Base-by-base conservation (phyloP, 306 rosid genomes). In the Astragalus glycyphyllos region DNA sequence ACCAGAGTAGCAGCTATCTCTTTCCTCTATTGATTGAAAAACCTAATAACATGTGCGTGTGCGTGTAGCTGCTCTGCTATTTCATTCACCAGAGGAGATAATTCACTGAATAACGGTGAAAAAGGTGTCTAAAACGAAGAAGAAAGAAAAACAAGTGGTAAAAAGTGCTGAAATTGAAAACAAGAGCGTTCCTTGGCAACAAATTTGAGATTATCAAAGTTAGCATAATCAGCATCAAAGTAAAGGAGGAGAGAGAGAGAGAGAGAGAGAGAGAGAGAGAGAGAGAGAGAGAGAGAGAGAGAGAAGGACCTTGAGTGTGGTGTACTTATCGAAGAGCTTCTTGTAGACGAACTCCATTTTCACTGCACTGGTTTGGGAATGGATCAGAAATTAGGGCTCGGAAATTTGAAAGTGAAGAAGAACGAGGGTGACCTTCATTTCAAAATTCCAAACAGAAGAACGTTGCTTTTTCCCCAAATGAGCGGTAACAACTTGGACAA, bases 271-370 rank as follows among this genome's bases (percentile, higher is more conserved):
- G 20, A 53, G 14, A 20, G 41, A 54, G 42, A 6, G 67, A 61
- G 8, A 1, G 37, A 41, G n/a, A 61, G 6, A 10, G 45, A 9
- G 8, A 20, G 32, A 6, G 58, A 8, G 49, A 31, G 20, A 53
- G 14, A 20, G 41, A 54, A 14, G 32, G 14, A 89, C 99, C 99
- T 94, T 94, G 65, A 94, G 80, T 66, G 76, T 79, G 48, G 74
- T 68, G 86, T 87, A 94, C 82, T 84, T 89, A 42, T 86, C 84
- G 72, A 81, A 91, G 64, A 94, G 99, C 81, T 94, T 94, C n/a
- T 81, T 53, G 79, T 91, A 91, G 9, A 94, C 87, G 56, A 85
- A 68, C 79, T 87, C 97, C 90, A 89, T 61, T 87, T 72, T 16
- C n/a, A 51, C n/a, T 16, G 32, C 58, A 51, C 2, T 5, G 50